A percentile compares a stretch with the other conserved stretches of the same genome.
Evolutionary conservation across 192 early-diverging fungal genomes (phyloP).

Genomic region (Coemansia sp.): DNA sequence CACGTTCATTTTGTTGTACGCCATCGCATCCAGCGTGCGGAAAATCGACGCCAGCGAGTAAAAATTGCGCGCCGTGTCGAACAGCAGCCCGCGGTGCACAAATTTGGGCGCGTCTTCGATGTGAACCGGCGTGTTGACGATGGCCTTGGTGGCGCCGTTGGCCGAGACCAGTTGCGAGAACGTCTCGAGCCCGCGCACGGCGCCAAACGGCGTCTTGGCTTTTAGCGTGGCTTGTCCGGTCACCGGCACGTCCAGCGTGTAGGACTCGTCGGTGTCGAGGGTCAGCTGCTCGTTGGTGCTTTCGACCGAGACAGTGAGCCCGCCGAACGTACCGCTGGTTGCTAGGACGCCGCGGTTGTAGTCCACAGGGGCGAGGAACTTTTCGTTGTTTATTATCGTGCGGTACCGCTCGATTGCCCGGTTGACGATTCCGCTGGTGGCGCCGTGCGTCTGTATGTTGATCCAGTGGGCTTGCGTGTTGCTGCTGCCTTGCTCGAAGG

Average conservation of each 20-base stretch:
- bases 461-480: slow-evolving; percentile 26
- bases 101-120: slow-evolving; percentile 63
- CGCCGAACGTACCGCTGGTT: slow-evolving; percentile 18
- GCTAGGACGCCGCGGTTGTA: slow-evolving; percentile 33
- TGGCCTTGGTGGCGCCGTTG: slow-evolving; percentile 47
- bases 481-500: slow-evolving; percentile 22
- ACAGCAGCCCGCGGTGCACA: slow-evolving; percentile 62
- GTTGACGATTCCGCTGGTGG: slow-evolving; percentile 11
- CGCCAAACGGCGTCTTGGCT: slow-evolving; percentile 62
- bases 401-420: slow-evolving; percentile 31
- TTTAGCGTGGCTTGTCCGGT: slow-evolving; percentile 51
- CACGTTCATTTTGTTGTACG: slow-evolving; percentile 74
- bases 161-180: slow-evolving; percentile 63
- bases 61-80: slow-evolving; percentile 67
- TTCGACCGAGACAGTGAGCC: slow-evolving; percentile 21
- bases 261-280: slow-evolving; percentile 62
- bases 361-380: slow-evolving; percentile 33
- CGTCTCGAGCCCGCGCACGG: slow-evolving; percentile 66
- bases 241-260: slow-evolving; percentile 59
- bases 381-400: slow-evolving; percentile 31
- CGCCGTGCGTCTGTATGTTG: slow-evolving; percentile 18
- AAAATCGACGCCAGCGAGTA: slow-evolving; percentile 56
- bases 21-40: slow-evolving; percentile 62
- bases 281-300: slow-evolving; percentile 42
- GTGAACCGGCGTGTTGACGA: slow-evolving; percentile 56